These are phyloP conservation scores for Phytophthora cactorum DNA, from an alignment of 352 stramenopile species.

Conservation along the genomic window DNA sequence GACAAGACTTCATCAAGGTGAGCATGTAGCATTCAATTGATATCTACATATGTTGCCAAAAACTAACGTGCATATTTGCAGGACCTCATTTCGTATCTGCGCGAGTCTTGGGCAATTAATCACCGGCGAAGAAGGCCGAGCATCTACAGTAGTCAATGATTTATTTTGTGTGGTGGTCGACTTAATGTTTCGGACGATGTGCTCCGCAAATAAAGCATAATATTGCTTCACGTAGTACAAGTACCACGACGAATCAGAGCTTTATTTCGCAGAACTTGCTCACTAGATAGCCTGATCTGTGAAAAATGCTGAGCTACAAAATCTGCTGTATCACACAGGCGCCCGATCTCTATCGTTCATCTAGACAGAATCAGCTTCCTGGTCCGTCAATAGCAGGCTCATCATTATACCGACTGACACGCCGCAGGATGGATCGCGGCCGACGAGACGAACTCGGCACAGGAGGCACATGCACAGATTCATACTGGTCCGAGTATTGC, in stretches of 20 bases:
- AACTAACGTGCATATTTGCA: slow-evolving; percentile 13
- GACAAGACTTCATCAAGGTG: slow-evolving; percentile 70
- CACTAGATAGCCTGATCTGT: background rate
- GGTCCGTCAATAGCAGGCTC: slow-evolving; percentile 37
- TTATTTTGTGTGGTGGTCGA: slow-evolving; percentile 29
- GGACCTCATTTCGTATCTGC: slow-evolving; percentile 62
- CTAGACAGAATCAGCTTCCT: slow-evolving; percentile 5
- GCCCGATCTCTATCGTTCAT: background rate
- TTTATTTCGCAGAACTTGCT: background rate
- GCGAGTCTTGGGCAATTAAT: slow-evolving; percentile 42
- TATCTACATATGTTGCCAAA: too few relatives aligned
- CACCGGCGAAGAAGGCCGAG: slow-evolving; percentile 9
- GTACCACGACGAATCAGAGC: too few relatives aligned
- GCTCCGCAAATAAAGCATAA: slow-evolving; percentile 5
- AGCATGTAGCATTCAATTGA: background rate
- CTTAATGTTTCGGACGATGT: background rate
- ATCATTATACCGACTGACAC: slow-evolving; percentile 62
- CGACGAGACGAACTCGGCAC: slow-evolving; percentile 26
- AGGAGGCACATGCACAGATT: slow-evolving; percentile 21
- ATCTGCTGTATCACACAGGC: background rate
- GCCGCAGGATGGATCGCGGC: slow-evolving; percentile 55
- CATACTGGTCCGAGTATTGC: slow-evolving; percentile 28
- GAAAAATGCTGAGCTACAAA: background rate
- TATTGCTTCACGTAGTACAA: background rate
- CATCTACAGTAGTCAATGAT: slow-evolving; percentile 15